A percentile compares a stretch with the other conserved stretches of the same genome.
Conservation (phyloP, 2,329 filamentous ascomycete genomes). For the Claviceps paspali region DNA sequence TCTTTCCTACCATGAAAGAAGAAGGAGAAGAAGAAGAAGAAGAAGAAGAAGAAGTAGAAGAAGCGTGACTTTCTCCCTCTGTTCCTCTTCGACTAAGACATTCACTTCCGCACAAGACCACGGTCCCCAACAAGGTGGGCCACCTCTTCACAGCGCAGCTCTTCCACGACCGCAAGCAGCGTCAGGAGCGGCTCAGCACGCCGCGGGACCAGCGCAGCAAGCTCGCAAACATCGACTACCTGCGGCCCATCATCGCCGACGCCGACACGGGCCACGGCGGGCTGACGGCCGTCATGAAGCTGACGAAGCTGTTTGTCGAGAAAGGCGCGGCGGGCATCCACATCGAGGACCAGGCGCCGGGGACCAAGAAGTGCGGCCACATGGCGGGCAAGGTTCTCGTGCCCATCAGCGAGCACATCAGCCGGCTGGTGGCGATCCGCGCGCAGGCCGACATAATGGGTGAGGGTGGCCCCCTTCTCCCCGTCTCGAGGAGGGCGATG, state of each 20-base stretch:
- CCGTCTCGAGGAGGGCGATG: too few species aligned
- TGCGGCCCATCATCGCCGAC: slow-evolving; percentile 90
- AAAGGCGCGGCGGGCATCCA: slow-evolving; percentile 95
- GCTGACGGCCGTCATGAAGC: slow-evolving; percentile 97
- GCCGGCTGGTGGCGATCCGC: slow-evolving; percentile 87
- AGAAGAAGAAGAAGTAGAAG: too few species aligned
- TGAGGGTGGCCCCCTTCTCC: too few species aligned
- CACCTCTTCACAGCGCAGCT: slow-evolving; percentile 97
- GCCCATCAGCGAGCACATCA: slow-evolving; percentile 95
- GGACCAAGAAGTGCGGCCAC: slow-evolving; percentile 98
- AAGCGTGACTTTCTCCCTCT: too few species aligned
- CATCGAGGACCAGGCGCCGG: slow-evolving; percentile 95
- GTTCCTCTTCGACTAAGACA: neutral
- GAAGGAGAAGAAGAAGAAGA: too few species aligned
- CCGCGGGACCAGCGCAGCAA: slow-evolving; percentile 58
- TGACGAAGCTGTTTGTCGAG: slow-evolving; percentile 95
- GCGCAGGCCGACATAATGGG: slow-evolving; percentile 99
- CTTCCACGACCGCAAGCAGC: slow-evolving; percentile 98
- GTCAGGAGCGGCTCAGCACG: slow-evolving; percentile 75
- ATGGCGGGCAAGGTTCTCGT: slow-evolving; percentile 98
- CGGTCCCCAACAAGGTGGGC: slow-evolving; percentile 93
- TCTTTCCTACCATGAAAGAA: too few species aligned
- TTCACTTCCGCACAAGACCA: slow-evolving; percentile 71
- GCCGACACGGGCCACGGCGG: slow-evolving; percentile 96
- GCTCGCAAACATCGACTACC: slow-evolving; percentile 75